A percentile compares a stretch with the other conserved stretches of the same genome.
phyloP scores from a whole-genome alignment of 805 yeast species.

The Candida sakaeoensis region DNA sequence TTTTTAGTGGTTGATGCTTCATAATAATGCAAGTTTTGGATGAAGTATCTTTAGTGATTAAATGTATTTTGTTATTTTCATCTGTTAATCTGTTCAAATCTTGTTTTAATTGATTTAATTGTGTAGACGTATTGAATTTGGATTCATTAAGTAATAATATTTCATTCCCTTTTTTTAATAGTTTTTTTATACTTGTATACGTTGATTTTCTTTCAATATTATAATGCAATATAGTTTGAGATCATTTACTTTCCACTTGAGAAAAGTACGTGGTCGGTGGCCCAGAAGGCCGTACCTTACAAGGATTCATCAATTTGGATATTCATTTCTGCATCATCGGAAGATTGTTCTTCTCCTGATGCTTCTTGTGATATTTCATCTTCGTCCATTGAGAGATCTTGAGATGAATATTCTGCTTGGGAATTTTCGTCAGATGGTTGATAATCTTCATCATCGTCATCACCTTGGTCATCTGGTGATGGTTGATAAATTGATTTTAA shows the following conservation, averaged over 20 bases:
- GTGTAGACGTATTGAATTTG: neutral
- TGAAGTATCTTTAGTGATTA: neutral
- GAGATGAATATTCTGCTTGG: neutral
- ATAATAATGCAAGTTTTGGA: neutral
- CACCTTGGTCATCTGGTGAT: neutral
- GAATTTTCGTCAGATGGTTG: neutral
- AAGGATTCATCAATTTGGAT: neutral
- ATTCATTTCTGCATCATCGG: neutral
- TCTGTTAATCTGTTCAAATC: neutral
- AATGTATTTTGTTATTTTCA: neutral
- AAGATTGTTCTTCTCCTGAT: neutral
- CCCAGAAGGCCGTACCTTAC: neutral
- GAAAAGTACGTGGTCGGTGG: neutral
- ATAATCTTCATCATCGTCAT: neutral
- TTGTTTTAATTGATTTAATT: neutral
- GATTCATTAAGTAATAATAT: neutral
- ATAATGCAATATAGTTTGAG: neutral
- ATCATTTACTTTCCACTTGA: neutral
- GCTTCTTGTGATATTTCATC: neutral
- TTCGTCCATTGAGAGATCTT: neutral
- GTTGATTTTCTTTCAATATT: neutral
- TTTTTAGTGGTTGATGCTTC: neutral
- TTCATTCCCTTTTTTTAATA: neutral
- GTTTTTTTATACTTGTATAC: neutral
- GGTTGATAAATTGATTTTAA: neutral